A percentile compares a stretch with the other conserved stretches of the same genome.
Evolutionary conservation across 2,329 filamentous ascomycete species (phyloP).

Genomic region (Aureobasidium sp.): DNA sequence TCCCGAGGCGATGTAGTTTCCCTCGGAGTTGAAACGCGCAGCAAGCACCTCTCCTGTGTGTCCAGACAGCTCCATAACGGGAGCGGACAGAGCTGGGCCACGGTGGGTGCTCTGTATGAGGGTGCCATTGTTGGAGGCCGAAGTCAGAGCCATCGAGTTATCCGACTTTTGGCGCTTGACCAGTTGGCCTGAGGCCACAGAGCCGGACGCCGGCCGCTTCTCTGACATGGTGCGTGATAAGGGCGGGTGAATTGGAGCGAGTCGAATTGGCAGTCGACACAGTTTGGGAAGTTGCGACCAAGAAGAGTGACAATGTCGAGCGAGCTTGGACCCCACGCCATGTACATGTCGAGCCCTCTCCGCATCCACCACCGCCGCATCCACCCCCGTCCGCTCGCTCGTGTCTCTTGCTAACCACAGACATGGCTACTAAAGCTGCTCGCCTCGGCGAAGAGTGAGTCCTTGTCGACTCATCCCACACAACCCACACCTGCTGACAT

Average conservation of each 20-base stretch:
- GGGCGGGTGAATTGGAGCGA: neutral
- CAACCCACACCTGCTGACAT: conserved; percentile 21
- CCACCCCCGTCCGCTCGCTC: neutral
- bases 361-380: neutral
- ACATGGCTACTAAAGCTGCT: conserved; percentile 53
- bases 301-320: neutral
- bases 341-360: too few relatives aligned
- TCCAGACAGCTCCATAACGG: conserved; percentile 83
- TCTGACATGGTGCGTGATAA: conserved; percentile 35
- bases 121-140: conserved; percentile 50
- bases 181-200: conserved; percentile 69
- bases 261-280: neutral
- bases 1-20: conserved; percentile 82
- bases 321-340: neutral
- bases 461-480: neutral
- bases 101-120: conserved; percentile 59
- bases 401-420: neutral
- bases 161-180: conserved; percentile 82
- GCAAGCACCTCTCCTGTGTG: conserved; percentile 79
- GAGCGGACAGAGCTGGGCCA: conserved; percentile 76
- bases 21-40: conserved; percentile 80
- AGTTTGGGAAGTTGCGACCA: neutral
- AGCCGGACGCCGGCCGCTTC: conserved; percentile 79
- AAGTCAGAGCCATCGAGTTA: conserved; percentile 46
- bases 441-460: conserved; percentile 68